Evolutionary conservation across 768 basidiomycete genomes (phyloP).

Genomic region (Asterophora parasitica): DNA sequence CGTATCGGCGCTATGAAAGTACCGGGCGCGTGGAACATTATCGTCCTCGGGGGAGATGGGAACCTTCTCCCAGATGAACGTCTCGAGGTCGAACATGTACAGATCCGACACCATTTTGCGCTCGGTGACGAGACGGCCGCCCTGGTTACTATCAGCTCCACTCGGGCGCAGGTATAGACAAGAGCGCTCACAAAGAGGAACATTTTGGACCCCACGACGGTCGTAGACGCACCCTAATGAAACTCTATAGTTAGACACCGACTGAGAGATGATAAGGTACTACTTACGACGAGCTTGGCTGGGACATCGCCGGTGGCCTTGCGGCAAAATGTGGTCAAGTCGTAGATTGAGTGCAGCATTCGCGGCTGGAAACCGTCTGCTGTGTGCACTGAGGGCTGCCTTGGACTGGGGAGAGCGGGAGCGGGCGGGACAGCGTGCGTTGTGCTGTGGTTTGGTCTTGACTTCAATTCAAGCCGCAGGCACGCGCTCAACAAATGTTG

Average conservation of each 20-base stretch:
- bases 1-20: conserved; percentile 91
- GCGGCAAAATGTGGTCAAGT: conserved; percentile 81
- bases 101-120: conserved; percentile 88
- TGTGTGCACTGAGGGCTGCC: conserved; percentile 9
- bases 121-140: conserved; percentile 81
- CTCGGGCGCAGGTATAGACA: neutral
- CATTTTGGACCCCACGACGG: conserved; percentile 81
- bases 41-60: conserved; percentile 57
- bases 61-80: conserved; percentile 76
- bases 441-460: too few relatives aligned
- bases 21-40: conserved; percentile 77
- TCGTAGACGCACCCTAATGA: conserved; percentile 80
- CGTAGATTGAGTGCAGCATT: conserved; percentile 78
- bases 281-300: conserved; percentile 78
- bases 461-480: neutral
- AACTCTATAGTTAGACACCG: conserved; percentile 1
- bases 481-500: conserved; percentile 4
- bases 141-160: conserved; percentile 36
- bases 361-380: conserved; percentile 13
- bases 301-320: conserved; percentile 85
- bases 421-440: conserved; percentile 1
- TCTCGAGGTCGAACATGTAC: conserved; percentile 82
- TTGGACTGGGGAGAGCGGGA: conserved; percentile 12
- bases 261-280: neutral
- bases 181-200: conserved; percentile 73